These are phyloP conservation scores for Blastocystis sp. DNA, from an alignment of 352 stramenopile genomes.

Conservation along the genomic window DNA sequence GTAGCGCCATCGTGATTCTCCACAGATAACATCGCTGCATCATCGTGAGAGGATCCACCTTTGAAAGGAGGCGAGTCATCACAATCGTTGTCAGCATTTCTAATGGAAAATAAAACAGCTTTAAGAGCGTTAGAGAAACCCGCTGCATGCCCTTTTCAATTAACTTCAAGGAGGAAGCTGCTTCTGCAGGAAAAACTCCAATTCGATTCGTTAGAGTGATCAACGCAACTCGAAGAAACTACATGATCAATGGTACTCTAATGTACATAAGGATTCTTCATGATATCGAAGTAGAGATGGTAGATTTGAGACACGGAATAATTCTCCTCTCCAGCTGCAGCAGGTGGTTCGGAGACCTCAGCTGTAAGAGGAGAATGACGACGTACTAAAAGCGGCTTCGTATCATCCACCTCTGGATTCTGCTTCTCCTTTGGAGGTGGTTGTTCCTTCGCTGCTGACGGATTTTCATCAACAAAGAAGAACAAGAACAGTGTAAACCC, in stretches of 20 bases:
- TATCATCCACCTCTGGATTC: background rate
- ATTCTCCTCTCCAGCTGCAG: background rate
- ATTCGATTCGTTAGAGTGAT: slow-evolving; percentile 46
- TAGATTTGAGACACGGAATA: background rate
- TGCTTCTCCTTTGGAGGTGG: background rate
- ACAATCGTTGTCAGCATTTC: slow-evolving; percentile 18
- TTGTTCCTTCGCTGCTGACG: slow-evolving; percentile 61
- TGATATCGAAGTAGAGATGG: slow-evolving; percentile 24
- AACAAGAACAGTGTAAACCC: slow-evolving; percentile 77
- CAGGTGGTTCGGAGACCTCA: background rate
- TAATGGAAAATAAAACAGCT: slow-evolving; percentile 35
- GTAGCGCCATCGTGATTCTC: slow-evolving; percentile 13
- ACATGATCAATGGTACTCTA: background rate
- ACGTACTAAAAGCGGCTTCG: background rate
- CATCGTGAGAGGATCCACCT: background rate
- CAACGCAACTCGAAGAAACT: slow-evolving; percentile 22
- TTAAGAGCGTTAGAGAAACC: background rate
- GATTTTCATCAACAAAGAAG: slow-evolving; percentile 69
- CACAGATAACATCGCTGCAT: slow-evolving; percentile 12
- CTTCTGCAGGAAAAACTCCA: slow-evolving; percentile 47
- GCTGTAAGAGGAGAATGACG: background rate
- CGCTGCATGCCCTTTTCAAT: slow-evolving; percentile 47
- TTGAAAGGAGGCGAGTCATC: background rate
- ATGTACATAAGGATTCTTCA: slow-evolving; percentile 22
- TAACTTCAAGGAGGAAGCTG: background rate